Evolutionary conservation across 148 eudicot species (phyloP), one percentile per base, ranked within the genome.

Genomic region (Linanthus parryae): DNA sequence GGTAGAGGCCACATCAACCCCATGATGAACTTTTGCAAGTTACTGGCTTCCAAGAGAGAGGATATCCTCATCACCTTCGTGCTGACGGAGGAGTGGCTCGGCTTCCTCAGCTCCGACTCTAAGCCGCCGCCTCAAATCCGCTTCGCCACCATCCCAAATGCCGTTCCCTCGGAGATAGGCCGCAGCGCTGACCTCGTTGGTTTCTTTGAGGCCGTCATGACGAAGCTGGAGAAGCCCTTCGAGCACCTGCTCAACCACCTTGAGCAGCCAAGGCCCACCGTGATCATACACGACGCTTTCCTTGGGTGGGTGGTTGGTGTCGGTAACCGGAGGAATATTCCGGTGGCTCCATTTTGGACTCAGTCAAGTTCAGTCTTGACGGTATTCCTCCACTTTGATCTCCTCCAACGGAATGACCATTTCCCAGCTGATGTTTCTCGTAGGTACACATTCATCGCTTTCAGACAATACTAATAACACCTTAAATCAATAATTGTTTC

Each of bases 1-100:
- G 64, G 64, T 2, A 36, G 57, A 20, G 70, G 70, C 52, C 70
- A 66, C 64, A 31, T 66, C 31, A 66, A 66, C 54, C 64, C 70
- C 0, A 46, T 59, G 56, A 10, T 66, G 20, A 66, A 51, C 48
- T 25, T 65, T 33, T 58, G 56, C 53, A 31, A 37, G 16, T n/a
- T 24, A 4, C 24, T 56, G 0, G 51, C 50, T 59, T 13, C 59
- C n/a, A 26, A 11, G 11, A 19, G n/a, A 0, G 7, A n/a, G 23
- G 16, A 29, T 8, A 40, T 48, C 10, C 21, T 48, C 8, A 48
- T 48, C 52, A 48, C 21, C 34, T 26, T 48, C 35, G 52, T 48
- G 34, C 11, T 48, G 13, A 48, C 29, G 11, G 52, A 28, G 35
- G 52, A 48, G 20, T 48, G 52, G 52, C 35, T 27, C 12, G 52